phyloP scores from a whole-genome alignment of 768 basidiomycete genomes.

The Panellus pusillus region DNA sequence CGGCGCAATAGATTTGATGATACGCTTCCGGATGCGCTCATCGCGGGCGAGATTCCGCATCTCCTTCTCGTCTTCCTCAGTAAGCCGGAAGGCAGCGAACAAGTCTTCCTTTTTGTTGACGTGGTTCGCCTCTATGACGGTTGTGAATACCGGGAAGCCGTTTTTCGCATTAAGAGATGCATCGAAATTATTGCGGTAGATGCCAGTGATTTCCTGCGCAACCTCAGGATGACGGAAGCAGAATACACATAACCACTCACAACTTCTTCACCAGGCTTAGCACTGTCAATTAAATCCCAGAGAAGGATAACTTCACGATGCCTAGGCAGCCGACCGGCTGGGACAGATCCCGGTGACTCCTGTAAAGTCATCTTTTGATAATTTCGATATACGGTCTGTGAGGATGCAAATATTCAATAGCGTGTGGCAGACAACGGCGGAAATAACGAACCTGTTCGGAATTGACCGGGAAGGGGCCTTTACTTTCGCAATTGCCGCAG shows the following conservation, averaged over 20 bases:
- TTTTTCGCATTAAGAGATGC: constrained; percentile 98
- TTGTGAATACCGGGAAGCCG: constrained; percentile 99
- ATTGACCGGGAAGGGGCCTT: constrained; percentile 95
- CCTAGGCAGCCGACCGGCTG: constrained; percentile 93
- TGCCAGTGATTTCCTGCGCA: constrained; percentile 89
- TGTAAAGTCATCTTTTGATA: constrained; percentile 99
- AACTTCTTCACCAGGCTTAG: constrained; percentile 98
- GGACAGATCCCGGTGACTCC: constrained; percentile 96
- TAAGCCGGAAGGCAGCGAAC: constrained; percentile 96
- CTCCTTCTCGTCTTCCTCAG: constrained; percentile 94
- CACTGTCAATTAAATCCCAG: constrained; percentile 97
- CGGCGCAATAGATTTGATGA: constrained; percentile 97
- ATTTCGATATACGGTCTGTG: constrained; percentile 93
- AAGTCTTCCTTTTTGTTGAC: constrained; percentile 99
- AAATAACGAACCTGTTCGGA: constrained; percentile 77
- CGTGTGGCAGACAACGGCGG: not conserved
- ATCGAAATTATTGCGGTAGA: constrained; percentile 99
- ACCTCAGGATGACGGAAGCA: constrained; percentile 9
- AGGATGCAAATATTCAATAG: not conserved
- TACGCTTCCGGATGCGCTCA: constrained; percentile 93
- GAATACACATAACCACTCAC: constrained; percentile 44
- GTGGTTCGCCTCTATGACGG: constrained; percentile 97
- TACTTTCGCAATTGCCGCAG: constrained; percentile 91
- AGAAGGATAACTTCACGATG: constrained; percentile 96
- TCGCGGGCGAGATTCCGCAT: constrained; percentile 87